A percentile compares a stretch with the other conserved stretches of the same genome.
Evolutionary conservation across 1,139 yeast genomes (phyloP).

Genomic region (Geotrichum siamense): DNA sequence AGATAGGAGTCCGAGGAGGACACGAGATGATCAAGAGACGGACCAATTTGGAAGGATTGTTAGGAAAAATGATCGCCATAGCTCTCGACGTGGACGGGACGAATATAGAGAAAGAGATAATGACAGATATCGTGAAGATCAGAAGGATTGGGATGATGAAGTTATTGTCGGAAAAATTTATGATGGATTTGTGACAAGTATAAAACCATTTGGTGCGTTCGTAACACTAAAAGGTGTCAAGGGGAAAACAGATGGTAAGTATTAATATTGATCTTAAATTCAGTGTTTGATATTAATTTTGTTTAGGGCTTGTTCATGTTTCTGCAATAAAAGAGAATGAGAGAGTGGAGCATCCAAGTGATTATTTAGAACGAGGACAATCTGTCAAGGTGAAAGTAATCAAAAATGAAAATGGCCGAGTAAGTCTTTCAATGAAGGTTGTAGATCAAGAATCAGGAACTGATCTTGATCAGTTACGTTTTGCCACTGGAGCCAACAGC

Average conservation of each 20-base stretch:
- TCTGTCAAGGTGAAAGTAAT: slow-evolving; percentile 58
- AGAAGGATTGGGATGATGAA: slow-evolving; percentile 29
- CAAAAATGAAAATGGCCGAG: slow-evolving; percentile 42
- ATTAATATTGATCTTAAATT: not conserved
- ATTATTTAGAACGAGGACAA: slow-evolving; percentile 51
- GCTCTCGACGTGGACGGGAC: not conserved
- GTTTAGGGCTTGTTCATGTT: slow-evolving; percentile 53
- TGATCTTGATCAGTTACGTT: slow-evolving; percentile 27
- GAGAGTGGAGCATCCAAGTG: slow-evolving; percentile 52
- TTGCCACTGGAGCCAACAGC: slow-evolving; percentile 20
- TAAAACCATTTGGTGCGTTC: slow-evolving; percentile 75
- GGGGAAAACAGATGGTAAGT: slow-evolving; percentile 43
- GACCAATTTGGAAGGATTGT: slow-evolving; percentile 14
- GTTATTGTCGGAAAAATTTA: slow-evolving; percentile 45
- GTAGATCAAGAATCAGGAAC: slow-evolving; percentile 66
- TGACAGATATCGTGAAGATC: too few species aligned
- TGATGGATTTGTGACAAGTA: slow-evolving; percentile 51
- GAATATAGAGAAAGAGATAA: slow-evolving; percentile 9
- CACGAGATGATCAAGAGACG: slow-evolving; percentile 16
- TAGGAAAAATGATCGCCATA: not conserved
- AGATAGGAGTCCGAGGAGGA: not conserved
- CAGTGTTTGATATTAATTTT: slow-evolving; percentile 1
- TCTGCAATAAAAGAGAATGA: slow-evolving; percentile 50
- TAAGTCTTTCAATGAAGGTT: slow-evolving; percentile 64
- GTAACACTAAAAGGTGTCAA: slow-evolving; percentile 43